Conservation (phyloP, 2,329 filamentous ascomycete genomes). For the Drechslerella stenobrocha region DNA sequence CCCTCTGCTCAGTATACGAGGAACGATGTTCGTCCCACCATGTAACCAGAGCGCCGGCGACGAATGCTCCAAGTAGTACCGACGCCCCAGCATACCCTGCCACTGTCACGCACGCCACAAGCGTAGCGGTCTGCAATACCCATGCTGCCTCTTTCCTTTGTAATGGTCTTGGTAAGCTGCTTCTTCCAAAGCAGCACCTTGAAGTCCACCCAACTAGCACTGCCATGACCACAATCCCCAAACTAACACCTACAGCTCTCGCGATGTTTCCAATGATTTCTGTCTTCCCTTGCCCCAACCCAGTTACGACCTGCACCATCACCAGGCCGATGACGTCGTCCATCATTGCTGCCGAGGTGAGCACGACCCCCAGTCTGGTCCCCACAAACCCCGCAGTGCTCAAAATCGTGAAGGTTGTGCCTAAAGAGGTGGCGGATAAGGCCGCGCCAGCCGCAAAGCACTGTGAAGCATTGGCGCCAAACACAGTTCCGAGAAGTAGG, state of each 20-base stretch:
- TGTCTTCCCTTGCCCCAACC: conserved; percentile 59
- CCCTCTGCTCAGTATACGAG: conserved; percentile 3
- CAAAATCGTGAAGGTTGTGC: conserved; percentile 69
- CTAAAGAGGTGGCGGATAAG: conserved; percentile 72
- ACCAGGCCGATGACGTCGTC: conserved; percentile 78
- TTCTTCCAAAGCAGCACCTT: neutral
- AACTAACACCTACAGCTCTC: conserved; percentile 59
- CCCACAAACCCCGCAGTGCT: conserved; percentile 64
- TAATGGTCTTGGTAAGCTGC: conserved; percentile 53
- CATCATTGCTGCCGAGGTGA: conserved; percentile 75
- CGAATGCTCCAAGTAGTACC: conserved; percentile 66
- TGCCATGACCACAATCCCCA: conserved; percentile 46
- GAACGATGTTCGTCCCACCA: conserved; percentile 61
- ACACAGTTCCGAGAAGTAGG: conserved; percentile 59
- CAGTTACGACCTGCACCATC: conserved; percentile 72
- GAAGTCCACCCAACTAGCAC: conserved; percentile 20
- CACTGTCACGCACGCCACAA: conserved; percentile 60
- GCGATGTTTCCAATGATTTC: conserved; percentile 51
- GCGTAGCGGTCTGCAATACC: conserved; percentile 59
- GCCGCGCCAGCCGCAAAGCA: conserved; percentile 74
- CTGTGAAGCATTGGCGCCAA: conserved; percentile 62
- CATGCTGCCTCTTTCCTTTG: conserved; percentile 55
- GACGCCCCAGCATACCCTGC: conserved; percentile 67
- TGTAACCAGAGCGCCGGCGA: conserved; percentile 64
- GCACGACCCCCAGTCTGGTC: conserved; percentile 65